phyloP scores from a whole-genome alignment of 179 eudicot genomes.

The Heliamphora pulchella region DNA sequence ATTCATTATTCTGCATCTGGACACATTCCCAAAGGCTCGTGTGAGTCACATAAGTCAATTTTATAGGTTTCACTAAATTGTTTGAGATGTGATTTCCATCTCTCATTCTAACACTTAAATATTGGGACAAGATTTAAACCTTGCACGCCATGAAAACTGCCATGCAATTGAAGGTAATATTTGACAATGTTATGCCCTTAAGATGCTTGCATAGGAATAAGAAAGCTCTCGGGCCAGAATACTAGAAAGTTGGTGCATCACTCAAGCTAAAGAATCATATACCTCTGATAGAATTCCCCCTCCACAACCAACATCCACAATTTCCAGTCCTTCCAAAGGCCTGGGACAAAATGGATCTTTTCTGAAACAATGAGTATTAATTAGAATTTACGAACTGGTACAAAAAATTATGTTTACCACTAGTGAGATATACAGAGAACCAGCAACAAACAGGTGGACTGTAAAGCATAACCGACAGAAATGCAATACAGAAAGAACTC shows the following conservation, averaged over 20 bases:
- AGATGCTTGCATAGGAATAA: background rate
- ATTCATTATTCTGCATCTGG: background rate
- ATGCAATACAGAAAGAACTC: background rate
- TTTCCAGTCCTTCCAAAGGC: constrained; percentile 86
- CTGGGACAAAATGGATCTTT: constrained; percentile 65
- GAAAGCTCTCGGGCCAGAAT: background rate
- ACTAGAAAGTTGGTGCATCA: background rate
- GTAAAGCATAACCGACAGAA: background rate
- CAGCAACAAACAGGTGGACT: background rate
- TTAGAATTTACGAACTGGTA: constrained; percentile 4
- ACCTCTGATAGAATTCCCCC: constrained; percentile 97
- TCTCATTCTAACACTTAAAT: background rate
- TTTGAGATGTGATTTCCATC: background rate
- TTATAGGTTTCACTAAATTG: background rate
- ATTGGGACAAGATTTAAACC: too few relatives aligned
- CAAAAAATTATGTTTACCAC: background rate
- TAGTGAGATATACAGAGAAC: background rate
- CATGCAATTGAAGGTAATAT: background rate
- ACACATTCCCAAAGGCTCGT: background rate
- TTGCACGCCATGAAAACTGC: background rate
- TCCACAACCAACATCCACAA: constrained; percentile 95
- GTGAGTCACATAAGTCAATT: background rate
- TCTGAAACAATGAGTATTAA: constrained; percentile 41
- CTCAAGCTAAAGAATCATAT: constrained; percentile 6
- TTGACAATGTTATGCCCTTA: background rate